Evolutionary conservation across 495 filamentous ascomycete genomes (phyloP), one percentile per base, ranked within the genome.

Genomic region (Friedmanniomyces endolithicus): DNA sequence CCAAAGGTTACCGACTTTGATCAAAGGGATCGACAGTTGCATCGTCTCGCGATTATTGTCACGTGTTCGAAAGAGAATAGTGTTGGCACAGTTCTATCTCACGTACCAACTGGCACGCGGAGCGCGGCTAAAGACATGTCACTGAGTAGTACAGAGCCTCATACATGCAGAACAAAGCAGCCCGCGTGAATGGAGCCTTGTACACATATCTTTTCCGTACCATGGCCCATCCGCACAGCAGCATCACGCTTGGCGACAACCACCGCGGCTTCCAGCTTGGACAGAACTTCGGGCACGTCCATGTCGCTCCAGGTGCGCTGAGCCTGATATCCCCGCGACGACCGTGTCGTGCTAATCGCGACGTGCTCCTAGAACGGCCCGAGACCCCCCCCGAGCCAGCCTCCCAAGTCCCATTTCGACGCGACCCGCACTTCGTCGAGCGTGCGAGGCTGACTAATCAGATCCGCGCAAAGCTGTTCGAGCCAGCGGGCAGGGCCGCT

Each of bases 401-500:
- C 3, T 31, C 27, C 27, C 61, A 53, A 23, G 59, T 71, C 44
- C 68, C 67, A 0, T 75, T 72, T 9, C 53, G 62, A 19, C 53
- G 60, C 0, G 72, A 77, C 58, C 57, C 57, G 35, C 62, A 68
- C 51, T 75, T 77, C 55, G 61, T 78, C 45, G 67, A 31, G 27
- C 27, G 27, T 31, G 69, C 35, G 70, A 74, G 9, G 57, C 70
- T 48, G 41, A 46, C 55, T 58, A 58, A 47, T 8, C 47, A 63
- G 23, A 3, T 31, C 27, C 27, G 27, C 27, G 27, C 27, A 9
- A 31, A 31, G 9, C 27, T 68, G 76, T 35, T 52, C 61, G 24
- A 56, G 20, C 53, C 52, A 24, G 48, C 44, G 47, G 56, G 50
- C 22, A 58, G 68, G 27, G 63, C 63, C 2, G 67, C 72, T 6